These are phyloP conservation scores for Cyathus pygmaeus DNA, from an alignment of 1,284 basidiomycete genomes.

Conservation along the genomic window DNA sequence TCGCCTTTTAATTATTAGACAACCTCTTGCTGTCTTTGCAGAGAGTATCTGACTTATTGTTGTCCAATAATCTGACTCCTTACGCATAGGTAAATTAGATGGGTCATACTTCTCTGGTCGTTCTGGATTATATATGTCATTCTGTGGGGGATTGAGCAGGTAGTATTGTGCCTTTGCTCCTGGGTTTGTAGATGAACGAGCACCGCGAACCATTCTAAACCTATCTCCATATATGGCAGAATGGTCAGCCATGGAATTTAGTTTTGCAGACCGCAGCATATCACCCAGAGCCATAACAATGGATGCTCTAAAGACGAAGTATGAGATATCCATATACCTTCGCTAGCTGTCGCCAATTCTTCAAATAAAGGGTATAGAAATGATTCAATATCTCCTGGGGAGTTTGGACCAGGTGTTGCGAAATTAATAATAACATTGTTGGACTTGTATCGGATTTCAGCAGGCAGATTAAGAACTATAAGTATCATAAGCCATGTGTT, in stretches of 20 bases:
- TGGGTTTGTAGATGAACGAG: constrained; percentile 19
- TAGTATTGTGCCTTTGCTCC: constrained; percentile 36
- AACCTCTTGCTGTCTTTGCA: constrained; percentile 10
- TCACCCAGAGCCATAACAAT: constrained; percentile 33
- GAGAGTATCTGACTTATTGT: constrained; percentile 17
- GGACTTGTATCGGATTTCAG: constrained; percentile 24
- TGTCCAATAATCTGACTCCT: constrained; percentile 26
- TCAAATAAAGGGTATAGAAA: constrained; percentile 35
- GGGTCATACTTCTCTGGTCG: constrained; percentile 21
- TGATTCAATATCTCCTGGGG: constrained; percentile 40
- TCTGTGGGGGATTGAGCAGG: constrained; percentile 24
- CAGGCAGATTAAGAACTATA: constrained; percentile 32
- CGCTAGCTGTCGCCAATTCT: constrained; percentile 28
- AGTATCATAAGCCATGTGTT: constrained; percentile 36
- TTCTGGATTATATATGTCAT: constrained; percentile 24
- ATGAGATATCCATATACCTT: constrained; percentile 41
- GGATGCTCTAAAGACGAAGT: constrained; percentile 24
- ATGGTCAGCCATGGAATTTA: constrained; percentile 40
- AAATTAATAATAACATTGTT: constrained; percentile 27
- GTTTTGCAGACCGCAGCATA: constrained; percentile 43
- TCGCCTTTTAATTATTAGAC: constrained; percentile 17
- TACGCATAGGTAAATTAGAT: constrained; percentile 25
- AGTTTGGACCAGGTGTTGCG: constrained; percentile 36
- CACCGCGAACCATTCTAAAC: constrained; percentile 30
- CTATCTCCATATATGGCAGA: constrained; percentile 34